Evolutionary conservation across 169 alveolate species (phyloP), one percentile per base, ranked within the genome.

Genomic region (Plasmodium coatneyi): DNA sequence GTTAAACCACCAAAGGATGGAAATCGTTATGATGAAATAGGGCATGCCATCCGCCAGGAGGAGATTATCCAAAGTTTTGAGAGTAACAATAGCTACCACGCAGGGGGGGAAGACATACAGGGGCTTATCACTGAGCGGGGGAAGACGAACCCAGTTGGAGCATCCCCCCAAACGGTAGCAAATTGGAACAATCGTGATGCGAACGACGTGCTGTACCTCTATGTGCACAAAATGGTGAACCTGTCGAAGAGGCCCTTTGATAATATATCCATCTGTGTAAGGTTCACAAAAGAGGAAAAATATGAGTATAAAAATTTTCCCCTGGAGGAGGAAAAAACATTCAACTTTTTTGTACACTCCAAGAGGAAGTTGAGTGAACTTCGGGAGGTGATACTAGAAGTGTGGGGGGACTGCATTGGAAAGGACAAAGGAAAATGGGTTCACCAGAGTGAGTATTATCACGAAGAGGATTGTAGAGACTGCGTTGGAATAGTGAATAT

Each of bases 231-330:
- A 19, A 86, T 86, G 39, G 46, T 86, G 70, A 86, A 86, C 41
- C 70, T 86, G 36, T 86, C 93, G 28, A 72, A 72, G 41, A 34
- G 34, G 39, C 3, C 2, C n/a, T 86, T 76, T 36, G 80, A n/a
- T 1, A 76, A 86, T 39, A 36, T 86, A 1, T 86, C 80, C 49
- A 49, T 86, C 7, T 86, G 93, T 14, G 72, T 86, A 14, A 49
- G 93, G 10, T 86, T 86, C 41, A 52, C n/a, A 41, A 86, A 76
- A 16, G 93, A 86, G 60, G 93, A 86, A 56, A 86, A 86, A 46
- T 86, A 86, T 52, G 14, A 43, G 6, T 86, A 76, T 25, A 86
- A 39, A 49, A 30, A 7, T 34, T 86, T 86, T 41, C 56, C 34
- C 30, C 66, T 86, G 43, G 71, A 41, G 34, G 70, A 74, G 36